These are phyloP conservation scores for Auricularia cornea DNA, from an alignment of 768 basidiomycete genomes.

Conservation along the genomic window DNA sequence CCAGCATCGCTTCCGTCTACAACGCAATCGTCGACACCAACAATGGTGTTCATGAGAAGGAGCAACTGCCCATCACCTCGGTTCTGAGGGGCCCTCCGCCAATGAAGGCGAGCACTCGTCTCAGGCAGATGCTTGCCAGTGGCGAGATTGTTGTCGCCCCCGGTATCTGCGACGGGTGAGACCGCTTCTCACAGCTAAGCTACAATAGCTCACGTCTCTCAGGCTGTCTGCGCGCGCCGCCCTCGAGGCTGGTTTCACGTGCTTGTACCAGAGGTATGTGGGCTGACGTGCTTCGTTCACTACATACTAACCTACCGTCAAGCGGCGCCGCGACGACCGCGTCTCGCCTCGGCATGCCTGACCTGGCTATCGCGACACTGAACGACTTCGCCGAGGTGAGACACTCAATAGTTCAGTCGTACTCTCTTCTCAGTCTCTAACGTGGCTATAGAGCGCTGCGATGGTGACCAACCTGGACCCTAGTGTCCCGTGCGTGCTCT, in stretches of 20 bases:
- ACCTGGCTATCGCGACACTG: constrained; percentile 67
- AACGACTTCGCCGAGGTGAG: constrained; percentile 63
- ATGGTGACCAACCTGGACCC: constrained; percentile 65
- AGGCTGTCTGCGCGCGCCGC: constrained; percentile 69
- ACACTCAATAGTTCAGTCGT: constrained; percentile 7
- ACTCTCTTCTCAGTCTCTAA: background rate
- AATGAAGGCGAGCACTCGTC: background rate
- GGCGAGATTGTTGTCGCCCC: constrained; percentile 5
- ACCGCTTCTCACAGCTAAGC: background rate
- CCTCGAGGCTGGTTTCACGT: constrained; percentile 69
- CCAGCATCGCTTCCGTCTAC: background rate
- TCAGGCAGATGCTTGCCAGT: background rate
- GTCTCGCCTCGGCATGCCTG: constrained; percentile 69
- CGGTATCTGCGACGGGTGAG: constrained; percentile 11
- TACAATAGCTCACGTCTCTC: background rate
- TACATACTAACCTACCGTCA: background rate
- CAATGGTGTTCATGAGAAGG: background rate
- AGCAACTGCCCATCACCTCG: background rate
- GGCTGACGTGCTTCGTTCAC: background rate
- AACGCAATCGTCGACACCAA: background rate
- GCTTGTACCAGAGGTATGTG: constrained; percentile 62
- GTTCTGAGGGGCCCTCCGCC: background rate
- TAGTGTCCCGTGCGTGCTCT: constrained; percentile 32
- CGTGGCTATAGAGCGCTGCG: constrained; percentile 40
- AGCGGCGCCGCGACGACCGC: constrained; percentile 76